Percentiles rank a stretch among this genome's conserved stretches.
Conservation (phyloP, 352 stramenopile genomes). For the Thalassiosira mediterranea region DNA sequence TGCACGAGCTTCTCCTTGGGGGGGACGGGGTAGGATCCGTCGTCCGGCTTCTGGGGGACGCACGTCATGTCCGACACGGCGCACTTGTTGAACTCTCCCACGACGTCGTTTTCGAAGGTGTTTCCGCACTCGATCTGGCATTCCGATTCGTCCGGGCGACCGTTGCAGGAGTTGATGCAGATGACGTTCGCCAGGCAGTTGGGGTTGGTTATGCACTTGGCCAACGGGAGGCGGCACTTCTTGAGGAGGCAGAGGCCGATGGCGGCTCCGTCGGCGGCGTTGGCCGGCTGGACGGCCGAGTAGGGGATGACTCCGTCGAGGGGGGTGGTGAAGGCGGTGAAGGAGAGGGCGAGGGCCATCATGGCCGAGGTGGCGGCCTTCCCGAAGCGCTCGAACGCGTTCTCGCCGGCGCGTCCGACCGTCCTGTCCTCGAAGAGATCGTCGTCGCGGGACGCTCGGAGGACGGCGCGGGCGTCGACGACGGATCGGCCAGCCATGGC, state of each 20-base stretch:
- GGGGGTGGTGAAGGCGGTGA: slow-evolving; percentile 35
- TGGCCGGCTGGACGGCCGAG: slow-evolving; percentile 30
- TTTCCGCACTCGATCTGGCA: slow-evolving; percentile 88
- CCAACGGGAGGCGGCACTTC: slow-evolving; percentile 79
- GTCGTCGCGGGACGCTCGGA: no score
- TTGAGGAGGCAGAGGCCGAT: slow-evolving; percentile 77
- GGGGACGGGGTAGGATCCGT: slow-evolving; percentile 84
- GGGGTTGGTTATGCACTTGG: slow-evolving; percentile 85
- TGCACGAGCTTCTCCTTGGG: slow-evolving; percentile 61
- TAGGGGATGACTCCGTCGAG: slow-evolving; percentile 8
- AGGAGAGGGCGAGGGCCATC: no score
- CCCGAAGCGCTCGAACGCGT: slow-evolving; percentile 27
- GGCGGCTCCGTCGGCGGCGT: slow-evolving; percentile 65
- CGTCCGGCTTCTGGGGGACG: slow-evolving; percentile 83
- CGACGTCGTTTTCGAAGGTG: slow-evolving; percentile 87
- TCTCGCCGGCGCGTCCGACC: slow-evolving; percentile 1
- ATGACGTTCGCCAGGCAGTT: slow-evolving; percentile 88
- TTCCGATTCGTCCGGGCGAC: slow-evolving; percentile 81
- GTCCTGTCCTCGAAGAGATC: slow-evolving; percentile 19
- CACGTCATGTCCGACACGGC: slow-evolving; percentile 86
- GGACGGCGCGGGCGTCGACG: no score
- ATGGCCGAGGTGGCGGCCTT: slow-evolving; percentile 35
- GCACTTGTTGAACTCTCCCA: slow-evolving; percentile 89
- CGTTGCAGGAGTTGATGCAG: slow-evolving; percentile 87
- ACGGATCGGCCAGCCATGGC: no score